Conservation (phyloP, 768 basidiomycete genomes). For the Xerocomellus chrysenteron region DNA sequence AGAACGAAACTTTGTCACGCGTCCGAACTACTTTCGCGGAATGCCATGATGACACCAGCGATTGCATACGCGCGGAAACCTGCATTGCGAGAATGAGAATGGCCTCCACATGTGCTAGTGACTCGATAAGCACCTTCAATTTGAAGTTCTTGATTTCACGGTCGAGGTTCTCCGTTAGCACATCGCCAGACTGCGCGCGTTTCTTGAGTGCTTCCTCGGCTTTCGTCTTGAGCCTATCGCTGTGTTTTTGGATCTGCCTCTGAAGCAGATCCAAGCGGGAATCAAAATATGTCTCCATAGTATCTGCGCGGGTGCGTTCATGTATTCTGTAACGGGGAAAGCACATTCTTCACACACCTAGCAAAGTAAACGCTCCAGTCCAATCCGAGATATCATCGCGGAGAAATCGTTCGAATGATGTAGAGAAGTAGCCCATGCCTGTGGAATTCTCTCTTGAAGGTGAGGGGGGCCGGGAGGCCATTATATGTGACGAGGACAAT, state of each 20-base stretch:
- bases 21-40: slow-evolving; percentile 85
- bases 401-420: slow-evolving; percentile 70
- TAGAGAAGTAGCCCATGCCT: slow-evolving; percentile 57
- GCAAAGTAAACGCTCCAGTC: slow-evolving; percentile 79
- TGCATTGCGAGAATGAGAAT: slow-evolving; percentile 32
- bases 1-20: slow-evolving; percentile 85
- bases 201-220: slow-evolving; percentile 83
- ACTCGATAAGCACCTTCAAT: slow-evolving; percentile 58
- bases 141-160: slow-evolving; percentile 85
- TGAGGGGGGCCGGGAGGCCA: slow-evolving; percentile 40
- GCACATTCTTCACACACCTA: slow-evolving; percentile 54
- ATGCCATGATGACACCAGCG: slow-evolving; percentile 84
- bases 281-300: slow-evolving; percentile 93
- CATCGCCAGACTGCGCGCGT: slow-evolving; percentile 52
- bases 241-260: slow-evolving; percentile 82
- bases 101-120: not conserved
- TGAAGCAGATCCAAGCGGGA: slow-evolving; percentile 82
- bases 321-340: not conserved
- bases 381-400: slow-evolving; percentile 76
- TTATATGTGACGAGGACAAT: slow-evolving; percentile 26
- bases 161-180: slow-evolving; percentile 75
- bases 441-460: slow-evolving; percentile 35
- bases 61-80: slow-evolving; percentile 79
- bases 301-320: slow-evolving; percentile 53
- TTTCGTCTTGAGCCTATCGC: slow-evolving; percentile 75